A percentile compares a stretch with the other conserved stretches of the same genome.
Evolutionary conservation across 805 yeast species (phyloP).

Genomic region (Teunomyces tritomae): DNA sequence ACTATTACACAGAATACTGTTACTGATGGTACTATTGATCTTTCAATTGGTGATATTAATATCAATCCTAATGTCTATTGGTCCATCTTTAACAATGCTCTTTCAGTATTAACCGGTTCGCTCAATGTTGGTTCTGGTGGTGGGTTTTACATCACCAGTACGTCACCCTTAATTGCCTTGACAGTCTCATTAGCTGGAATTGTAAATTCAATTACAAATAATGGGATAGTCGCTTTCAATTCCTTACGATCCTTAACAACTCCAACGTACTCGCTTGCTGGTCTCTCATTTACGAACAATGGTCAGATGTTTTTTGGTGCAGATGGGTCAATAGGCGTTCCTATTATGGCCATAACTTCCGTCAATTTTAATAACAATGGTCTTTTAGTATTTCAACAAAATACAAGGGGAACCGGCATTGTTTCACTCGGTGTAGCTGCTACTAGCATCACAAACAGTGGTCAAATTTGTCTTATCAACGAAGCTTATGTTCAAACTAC

Average conservation of each 20-base stretch:
- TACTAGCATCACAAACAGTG: background rate
- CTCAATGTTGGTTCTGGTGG: constrained; percentile 11
- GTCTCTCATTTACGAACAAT: constrained; percentile 8
- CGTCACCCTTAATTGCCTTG: constrained; percentile 6
- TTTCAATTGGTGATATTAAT: constrained; percentile 18
- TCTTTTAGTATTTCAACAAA: constrained; percentile 20
- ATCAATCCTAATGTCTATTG: constrained; percentile 16
- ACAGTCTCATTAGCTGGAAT: constrained; percentile 10
- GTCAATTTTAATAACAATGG: constrained; percentile 17
- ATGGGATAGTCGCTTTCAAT: constrained; percentile 17
- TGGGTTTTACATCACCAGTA: constrained; percentile 15
- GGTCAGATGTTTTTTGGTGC: constrained; percentile 12
- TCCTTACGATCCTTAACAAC: constrained; percentile 10
- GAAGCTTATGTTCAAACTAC: constrained; percentile 21
- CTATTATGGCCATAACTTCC: constrained; percentile 11
- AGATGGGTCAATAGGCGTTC: constrained; percentile 10
- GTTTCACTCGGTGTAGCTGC: constrained; percentile 14
- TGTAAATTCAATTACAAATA: constrained; percentile 14
- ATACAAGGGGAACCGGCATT: constrained; percentile 17
- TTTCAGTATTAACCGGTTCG: constrained; percentile 13
- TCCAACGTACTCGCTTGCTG: constrained; percentile 8
- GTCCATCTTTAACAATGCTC: constrained; percentile 15
- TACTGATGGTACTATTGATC: constrained; percentile 14
- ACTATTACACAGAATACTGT: constrained; percentile 15
- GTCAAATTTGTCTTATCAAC: constrained; percentile 21